Base-by-base conservation (phyloP, 352 stramenopile genomes). In the Pythium insidiosum region DNA sequence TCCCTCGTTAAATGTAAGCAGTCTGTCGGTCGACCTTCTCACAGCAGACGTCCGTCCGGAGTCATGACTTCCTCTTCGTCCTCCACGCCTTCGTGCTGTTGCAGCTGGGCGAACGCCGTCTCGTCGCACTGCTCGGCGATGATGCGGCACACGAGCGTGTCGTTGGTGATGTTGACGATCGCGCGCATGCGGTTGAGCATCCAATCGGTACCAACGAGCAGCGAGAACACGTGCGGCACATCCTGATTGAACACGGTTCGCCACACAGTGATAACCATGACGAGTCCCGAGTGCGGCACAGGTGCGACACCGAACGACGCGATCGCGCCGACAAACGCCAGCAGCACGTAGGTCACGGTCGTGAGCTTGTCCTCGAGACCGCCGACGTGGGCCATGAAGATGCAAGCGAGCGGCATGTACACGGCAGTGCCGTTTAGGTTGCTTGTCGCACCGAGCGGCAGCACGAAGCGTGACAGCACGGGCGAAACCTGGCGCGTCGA, bases 191-290 rank as follows among this genome's bases (percentile, higher is more conserved):
- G 73, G 53, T 88, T 73, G 30, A 89, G 41, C 43, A 89, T 67
- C 68, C 75, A 88, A 48, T 89, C 74, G 4, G 51, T 66, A 20
- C 72, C 81, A 38, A 89, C 74, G 12, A 89, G 36, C 43, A 86
- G 66, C 9, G 68, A 71, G 45, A 92, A 89, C 9, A 70, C 68
- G 11, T 68, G 50, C 1, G 76, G 79, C 30, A 88, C 38, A 11
- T 79, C 56, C 6, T 65, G 43, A 6, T 61, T 56, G 33, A 88
- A 88, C 12, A 87, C 73, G 11, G 76, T 87, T 19, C 63, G 58
- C 73, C 76, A 89, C 12, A 89, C 68, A 5, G 73, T 92, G 40
- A 92, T 76, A 21, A 81, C 64, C 72, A 88, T 86, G 20, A 87
- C 76, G 16, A 92, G 57, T 6, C 70, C 74, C 33, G 76, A 68